Evolutionary conservation across 768 basidiomycete species (phyloP).

Genomic region (Hygrocybe punicea): DNA sequence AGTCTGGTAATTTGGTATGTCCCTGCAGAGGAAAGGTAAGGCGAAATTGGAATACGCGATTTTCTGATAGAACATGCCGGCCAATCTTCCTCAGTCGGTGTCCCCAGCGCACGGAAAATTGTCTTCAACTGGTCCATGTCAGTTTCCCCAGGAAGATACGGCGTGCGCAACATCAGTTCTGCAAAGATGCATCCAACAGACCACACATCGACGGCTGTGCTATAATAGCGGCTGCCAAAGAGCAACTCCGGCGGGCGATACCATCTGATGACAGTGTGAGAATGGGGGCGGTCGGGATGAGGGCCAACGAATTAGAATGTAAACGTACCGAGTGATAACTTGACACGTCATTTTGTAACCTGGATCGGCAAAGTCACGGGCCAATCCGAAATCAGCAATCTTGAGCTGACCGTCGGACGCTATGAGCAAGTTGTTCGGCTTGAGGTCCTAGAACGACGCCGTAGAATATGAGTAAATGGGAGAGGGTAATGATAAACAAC

Average conservation of each 20-base stretch:
- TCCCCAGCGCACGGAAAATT: conserved; percentile 90
- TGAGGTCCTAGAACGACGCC: conserved; percentile 68
- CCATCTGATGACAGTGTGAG: conserved; percentile 59
- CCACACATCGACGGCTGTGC: conserved; percentile 93
- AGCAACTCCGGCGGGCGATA: conserved; percentile 96
- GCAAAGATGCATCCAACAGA: conserved; percentile 98
- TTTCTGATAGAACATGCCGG: conserved; percentile 55
- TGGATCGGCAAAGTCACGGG: conserved; percentile 93
- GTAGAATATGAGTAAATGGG: conserved; percentile 1
- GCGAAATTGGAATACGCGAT: neutral
- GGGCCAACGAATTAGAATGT: neutral
- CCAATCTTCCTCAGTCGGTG: conserved; percentile 97
- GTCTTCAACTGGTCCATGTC: conserved; percentile 97
- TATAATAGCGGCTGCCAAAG: conserved; percentile 86
- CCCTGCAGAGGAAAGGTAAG: conserved; percentile 55
- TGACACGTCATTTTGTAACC: conserved; percentile 97
- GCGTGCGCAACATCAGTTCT: conserved; percentile 93
- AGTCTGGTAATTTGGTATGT: conserved; percentile 87
- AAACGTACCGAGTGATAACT: conserved; percentile 89
- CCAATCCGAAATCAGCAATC: conserved; percentile 98
- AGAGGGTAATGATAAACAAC: neutral
- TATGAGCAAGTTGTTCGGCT: conserved; percentile 97
- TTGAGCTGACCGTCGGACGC: conserved; percentile 89
- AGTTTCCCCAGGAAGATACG: conserved; percentile 91
- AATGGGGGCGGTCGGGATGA: neutral